Evolutionary conservation across 2,329 filamentous ascomycete genomes (phyloP).

Genomic region (Ascochyta fabae): DNA sequence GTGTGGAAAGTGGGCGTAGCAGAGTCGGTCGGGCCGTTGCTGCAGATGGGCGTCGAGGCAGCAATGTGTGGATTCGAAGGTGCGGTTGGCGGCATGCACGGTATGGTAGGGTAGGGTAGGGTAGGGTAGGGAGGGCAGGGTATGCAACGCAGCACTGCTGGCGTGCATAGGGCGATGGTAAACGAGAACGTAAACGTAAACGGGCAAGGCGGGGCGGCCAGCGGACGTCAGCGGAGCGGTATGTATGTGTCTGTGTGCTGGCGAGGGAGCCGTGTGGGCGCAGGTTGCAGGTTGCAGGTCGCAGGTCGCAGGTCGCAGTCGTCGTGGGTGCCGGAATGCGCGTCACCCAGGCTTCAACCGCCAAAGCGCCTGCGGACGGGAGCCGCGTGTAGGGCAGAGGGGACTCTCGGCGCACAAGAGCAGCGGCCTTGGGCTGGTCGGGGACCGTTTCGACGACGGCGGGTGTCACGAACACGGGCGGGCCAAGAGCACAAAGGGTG

Average conservation of each 20-base stretch:
- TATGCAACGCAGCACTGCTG: background rate
- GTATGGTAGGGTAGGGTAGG: background rate
- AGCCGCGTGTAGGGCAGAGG: constrained; percentile 18
- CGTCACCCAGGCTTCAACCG: constrained; percentile 17
- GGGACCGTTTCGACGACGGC: constrained; percentile 1
- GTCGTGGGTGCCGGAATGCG: constrained; percentile 8
- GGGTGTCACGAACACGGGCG: background rate
- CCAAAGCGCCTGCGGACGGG: constrained; percentile 20
- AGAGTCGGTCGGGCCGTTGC: constrained; percentile 3
- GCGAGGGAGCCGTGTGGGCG: constrained; percentile 1
- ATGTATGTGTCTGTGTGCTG: background rate
- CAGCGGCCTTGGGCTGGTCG: constrained; percentile 11
- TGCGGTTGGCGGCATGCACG: background rate
- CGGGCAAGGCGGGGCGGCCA: constrained; percentile 2
- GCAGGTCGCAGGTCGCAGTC: constrained; percentile 10
- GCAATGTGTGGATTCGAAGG: background rate
- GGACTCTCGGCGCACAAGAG: background rate
- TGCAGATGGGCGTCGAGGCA: constrained; percentile 1
- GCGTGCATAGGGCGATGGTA: background rate
- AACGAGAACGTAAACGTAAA: constrained; percentile 9
- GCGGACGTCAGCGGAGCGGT: constrained; percentile 17
- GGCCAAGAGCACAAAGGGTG: background rate
- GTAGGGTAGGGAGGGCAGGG: background rate
- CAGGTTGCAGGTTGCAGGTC: background rate
- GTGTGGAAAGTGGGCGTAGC: constrained; percentile 4